These are phyloP conservation scores for Eimeria brunetti DNA, from an alignment of 169 alveolate genomes.

Conservation along the genomic window DNA sequence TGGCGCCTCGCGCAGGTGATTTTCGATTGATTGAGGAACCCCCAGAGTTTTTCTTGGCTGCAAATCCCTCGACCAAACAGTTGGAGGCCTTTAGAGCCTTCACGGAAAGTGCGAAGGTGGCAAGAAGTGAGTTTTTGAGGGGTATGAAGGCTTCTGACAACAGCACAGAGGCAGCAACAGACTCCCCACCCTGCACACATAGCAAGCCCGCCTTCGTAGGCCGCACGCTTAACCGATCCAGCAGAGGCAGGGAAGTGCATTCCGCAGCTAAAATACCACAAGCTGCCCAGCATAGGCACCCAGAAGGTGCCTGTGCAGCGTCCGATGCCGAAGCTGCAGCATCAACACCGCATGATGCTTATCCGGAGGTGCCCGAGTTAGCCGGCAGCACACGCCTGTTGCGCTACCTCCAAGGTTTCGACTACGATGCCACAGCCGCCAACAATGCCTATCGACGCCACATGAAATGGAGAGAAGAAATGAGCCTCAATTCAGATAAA, in stretches of 20 bases:
- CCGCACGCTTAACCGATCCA: conserved; percentile 29
- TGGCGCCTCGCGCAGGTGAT: neutral
- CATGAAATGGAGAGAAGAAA: conserved; percentile 61
- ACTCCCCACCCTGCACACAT: neutral
- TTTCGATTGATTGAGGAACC: conserved; percentile 65
- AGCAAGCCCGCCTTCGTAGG: conserved; percentile 18
- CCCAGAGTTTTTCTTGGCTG: conserved; percentile 54
- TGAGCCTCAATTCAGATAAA: conserved; percentile 14
- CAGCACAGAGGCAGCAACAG: neutral
- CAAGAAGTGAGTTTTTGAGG: conserved; percentile 13
- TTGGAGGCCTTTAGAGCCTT: conserved; percentile 61
- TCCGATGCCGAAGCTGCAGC: neutral
- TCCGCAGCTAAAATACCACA: neutral
- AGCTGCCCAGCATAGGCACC: neutral
- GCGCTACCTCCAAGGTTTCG: conserved; percentile 73
- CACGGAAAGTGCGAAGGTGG: conserved; percentile 33
- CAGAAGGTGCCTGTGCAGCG: neutral
- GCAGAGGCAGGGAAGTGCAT: conserved; percentile 2
- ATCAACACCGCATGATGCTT: conserved; percentile 29
- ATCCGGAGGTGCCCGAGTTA: conserved; percentile 72
- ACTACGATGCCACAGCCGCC: conserved; percentile 67
- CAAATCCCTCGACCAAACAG: conserved; percentile 64
- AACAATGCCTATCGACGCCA: conserved; percentile 72
- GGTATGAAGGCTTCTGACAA: neutral
- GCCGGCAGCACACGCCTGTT: conserved; percentile 74